Conservation (phyloP, 2,329 filamentous ascomycete genomes). For the Dryadomyces sulphureus region DNA sequence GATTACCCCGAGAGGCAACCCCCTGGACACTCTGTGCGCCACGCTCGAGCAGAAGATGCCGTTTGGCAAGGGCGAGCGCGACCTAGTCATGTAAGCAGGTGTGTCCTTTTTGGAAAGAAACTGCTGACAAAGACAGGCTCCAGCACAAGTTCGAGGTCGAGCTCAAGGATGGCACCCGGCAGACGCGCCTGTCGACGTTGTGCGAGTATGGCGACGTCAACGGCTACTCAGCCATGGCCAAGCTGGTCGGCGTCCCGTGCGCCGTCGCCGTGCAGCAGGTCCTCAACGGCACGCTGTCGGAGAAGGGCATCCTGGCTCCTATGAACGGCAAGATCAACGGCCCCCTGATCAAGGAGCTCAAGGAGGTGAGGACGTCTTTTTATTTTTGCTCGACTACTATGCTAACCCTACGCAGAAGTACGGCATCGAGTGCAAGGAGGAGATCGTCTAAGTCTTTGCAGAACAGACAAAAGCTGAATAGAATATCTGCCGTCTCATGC, state of each 20-base stretch:
- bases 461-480: not conserved
- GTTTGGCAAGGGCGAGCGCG: constrained; percentile 68
- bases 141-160: constrained; percentile 79
- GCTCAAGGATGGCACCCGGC: constrained; percentile 60
- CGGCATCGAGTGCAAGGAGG: constrained; percentile 13
- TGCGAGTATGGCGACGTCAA: constrained; percentile 57
- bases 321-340: constrained; percentile 49
- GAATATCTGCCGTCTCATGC: not conserved
- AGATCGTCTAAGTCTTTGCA: constrained; percentile 6
- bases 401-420: constrained; percentile 1
- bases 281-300: constrained; percentile 45
- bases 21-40: constrained; percentile 81
- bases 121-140: constrained; percentile 27
- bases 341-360: constrained; percentile 62
- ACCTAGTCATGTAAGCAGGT: constrained; percentile 47
- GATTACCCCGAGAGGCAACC: constrained; percentile 61
- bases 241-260: constrained; percentile 55
- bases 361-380: constrained; percentile 40
- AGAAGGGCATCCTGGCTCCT: constrained; percentile 53
- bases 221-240: constrained; percentile 75
- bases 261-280: constrained; percentile 48
- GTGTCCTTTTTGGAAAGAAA: not conserved
- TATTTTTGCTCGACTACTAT: constrained; percentile 19
- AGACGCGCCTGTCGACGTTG: constrained; percentile 70
- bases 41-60: constrained; percentile 85